Evolutionary conservation across 495 filamentous ascomycete genomes (phyloP), one percentile per base, ranked within the genome.

Genomic region (Aspergillus funiculosus): DNA sequence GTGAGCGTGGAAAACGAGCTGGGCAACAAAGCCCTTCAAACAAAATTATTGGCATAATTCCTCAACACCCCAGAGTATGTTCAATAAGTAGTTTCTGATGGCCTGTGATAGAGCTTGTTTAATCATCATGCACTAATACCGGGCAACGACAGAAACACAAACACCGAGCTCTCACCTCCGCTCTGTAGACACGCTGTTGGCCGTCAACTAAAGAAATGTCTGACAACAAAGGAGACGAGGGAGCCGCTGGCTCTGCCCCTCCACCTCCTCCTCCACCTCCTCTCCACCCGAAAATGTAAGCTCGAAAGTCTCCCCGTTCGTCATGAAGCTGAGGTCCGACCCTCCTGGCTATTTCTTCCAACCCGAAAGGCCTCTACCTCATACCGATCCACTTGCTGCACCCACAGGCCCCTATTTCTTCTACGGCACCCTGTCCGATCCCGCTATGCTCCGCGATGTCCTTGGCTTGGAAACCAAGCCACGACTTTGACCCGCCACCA

Each of bases 1-100:
- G 56, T 76, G 69, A 10, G 63, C 67, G 24, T 80, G 76, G 30
- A 69, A 80, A 22, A 77, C 62, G 4, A 76, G 77, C 3, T 78
- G 56, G 0, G 75, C 74, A 39, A 70, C 67, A 43, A 79, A 77
- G 0, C 71, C 68, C 17, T 60, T 63, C 5, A 74, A 36, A 0
- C 53, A 46, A 51, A 65, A 39, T 64, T 68, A 19, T 63, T 62
- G 17, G 61, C 59, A 47, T 68, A 74, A 45, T 71, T 70, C 35
- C 55, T 54, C 14, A 72, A 42, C 10, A 62, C 61, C 8, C 61
- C 64, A 2, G 55, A 44, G 31, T 75, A 65, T 2, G 68, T 73
- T 71, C 64, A 44, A 65, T 64, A 26, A 69, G 65, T 0, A 67
- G 68, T 25, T 70, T 70, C 1, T 65, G 66, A 22, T 54, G 53